Evolutionary conservation across 805 yeast species (phyloP).

Genomic region (Kluyveromyces aestuarii): DNA sequence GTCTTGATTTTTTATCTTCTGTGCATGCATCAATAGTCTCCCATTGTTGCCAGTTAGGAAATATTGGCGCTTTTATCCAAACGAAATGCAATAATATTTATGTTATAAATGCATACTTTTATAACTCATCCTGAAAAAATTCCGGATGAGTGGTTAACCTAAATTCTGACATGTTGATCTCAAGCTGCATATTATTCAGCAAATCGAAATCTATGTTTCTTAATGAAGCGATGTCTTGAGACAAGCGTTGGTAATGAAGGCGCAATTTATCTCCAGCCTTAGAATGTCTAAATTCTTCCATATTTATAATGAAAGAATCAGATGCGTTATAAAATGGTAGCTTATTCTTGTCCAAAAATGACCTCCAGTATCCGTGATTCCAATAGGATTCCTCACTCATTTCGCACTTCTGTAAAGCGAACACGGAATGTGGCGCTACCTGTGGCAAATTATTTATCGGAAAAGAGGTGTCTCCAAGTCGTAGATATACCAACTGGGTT

Average conservation of each 20-base stretch:
- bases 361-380: slow-evolving; percentile 88
- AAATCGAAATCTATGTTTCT: slow-evolving; percentile 86
- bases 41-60: too few relatives aligned
- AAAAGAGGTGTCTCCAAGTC: slow-evolving; percentile 59
- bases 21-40: too few relatives aligned
- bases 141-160: not conserved
- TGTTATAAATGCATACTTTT: not conserved
- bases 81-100: too few relatives aligned
- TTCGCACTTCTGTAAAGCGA: slow-evolving; percentile 72
- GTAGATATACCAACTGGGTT: slow-evolving; percentile 72
- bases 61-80: too few relatives aligned
- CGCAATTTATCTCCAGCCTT: slow-evolving; percentile 77
- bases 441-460: not conserved
- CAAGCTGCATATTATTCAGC: slow-evolving; percentile 75
- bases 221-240: slow-evolving; percentile 71
- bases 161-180: slow-evolving; percentile 27
- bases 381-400: slow-evolving; percentile 76
- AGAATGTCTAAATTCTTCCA: slow-evolving; percentile 50
- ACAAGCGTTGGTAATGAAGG: slow-evolving; percentile 72
- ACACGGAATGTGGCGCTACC: slow-evolving; percentile 49
- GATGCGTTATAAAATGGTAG: slow-evolving; percentile 64
- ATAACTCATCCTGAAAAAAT: slow-evolving; percentile 8
- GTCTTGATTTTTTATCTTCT: too few relatives aligned
- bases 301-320: slow-evolving; percentile 77
- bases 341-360: slow-evolving; percentile 43